Percentiles rank a stretch among this genome's conserved stretches.
Evolutionary conservation across 768 basidiomycete genomes (phyloP).

Genomic region (Termitomyces sp.): DNA sequence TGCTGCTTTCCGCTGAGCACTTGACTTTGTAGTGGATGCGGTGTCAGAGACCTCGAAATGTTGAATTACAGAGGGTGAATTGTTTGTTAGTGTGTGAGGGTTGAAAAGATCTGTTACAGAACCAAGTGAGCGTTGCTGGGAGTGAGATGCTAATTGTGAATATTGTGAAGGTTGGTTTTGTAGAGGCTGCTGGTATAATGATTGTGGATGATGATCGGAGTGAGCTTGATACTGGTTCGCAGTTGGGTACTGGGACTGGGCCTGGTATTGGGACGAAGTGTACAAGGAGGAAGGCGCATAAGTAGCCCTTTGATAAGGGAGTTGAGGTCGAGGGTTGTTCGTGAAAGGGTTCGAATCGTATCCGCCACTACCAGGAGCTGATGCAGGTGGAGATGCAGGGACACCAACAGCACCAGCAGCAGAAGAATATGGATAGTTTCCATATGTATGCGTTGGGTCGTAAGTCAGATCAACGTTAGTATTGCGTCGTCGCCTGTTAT

Average conservation of each 20-base stretch:
- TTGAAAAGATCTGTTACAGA: constrained; percentile 22
- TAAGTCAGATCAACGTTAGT: constrained; percentile 39
- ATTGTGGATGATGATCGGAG: constrained; percentile 18
- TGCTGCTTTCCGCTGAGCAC: constrained; percentile 49
- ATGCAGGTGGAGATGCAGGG: constrained; percentile 10
- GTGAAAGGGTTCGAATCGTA: constrained; percentile 22
- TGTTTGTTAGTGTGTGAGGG: constrained; percentile 15
- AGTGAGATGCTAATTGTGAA: constrained; percentile 17
- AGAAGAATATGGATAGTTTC: constrained; percentile 28
- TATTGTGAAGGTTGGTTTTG: constrained; percentile 10
- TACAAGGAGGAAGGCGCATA: constrained; percentile 8
- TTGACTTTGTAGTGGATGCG: constrained; percentile 26
- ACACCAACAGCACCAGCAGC: constrained; percentile 13
- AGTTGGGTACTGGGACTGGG: too few species aligned
- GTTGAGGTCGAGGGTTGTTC: constrained; percentile 16
- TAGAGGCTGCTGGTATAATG: constrained; percentile 18
- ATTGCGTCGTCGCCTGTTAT: constrained; percentile 23
- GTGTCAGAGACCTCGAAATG: constrained; percentile 20
- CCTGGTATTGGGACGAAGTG: constrained; percentile 2
- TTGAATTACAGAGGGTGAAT: constrained; percentile 17
- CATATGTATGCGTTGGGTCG: constrained; percentile 21
- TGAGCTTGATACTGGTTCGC: constrained; percentile 14
- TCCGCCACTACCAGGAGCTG: constrained; percentile 4
- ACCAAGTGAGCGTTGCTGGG: constrained; percentile 18
- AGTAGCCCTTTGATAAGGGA: constrained; percentile 11